phyloP scores from a whole-genome alignment of 169 alveolate species.

The Toxoplasma gondii region DNA sequence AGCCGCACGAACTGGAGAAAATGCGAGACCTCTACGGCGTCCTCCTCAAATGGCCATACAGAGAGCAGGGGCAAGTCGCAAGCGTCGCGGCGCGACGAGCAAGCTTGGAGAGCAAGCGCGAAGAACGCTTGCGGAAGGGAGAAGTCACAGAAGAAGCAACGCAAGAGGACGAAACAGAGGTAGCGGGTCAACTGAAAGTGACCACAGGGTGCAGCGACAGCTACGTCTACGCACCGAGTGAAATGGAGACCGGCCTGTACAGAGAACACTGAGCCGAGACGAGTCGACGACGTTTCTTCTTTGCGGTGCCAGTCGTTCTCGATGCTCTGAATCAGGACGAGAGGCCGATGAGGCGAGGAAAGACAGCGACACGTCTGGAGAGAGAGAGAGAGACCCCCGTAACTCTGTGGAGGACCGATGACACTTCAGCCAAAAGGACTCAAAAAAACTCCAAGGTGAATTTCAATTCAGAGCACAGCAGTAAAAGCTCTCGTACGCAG shows the following conservation, averaged over 20 bases:
- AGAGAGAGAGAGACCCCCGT: no score
- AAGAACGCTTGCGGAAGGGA: not conserved
- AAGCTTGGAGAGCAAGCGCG: conserved; percentile 1
- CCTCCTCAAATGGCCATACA: conserved; percentile 68
- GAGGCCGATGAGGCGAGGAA: not conserved
- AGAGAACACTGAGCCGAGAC: conserved; percentile 1
- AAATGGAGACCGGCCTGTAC: conserved; percentile 64
- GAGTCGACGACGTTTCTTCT: not conserved
- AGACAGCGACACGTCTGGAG: not conserved
- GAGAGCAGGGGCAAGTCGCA: not conserved
- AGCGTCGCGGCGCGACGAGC: conserved; percentile 1
- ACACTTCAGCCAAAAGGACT: no score
- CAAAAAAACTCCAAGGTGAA: no score
- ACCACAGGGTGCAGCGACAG: conserved; percentile 55
- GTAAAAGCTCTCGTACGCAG: no score
- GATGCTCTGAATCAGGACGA: not conserved
- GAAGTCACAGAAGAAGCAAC: not conserved
- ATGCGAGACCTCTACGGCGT: conserved; percentile 64
- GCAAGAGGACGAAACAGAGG: conserved; percentile 26
- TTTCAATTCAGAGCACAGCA: no score
- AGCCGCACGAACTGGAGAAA: conserved; percentile 62
- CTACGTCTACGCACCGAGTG: conserved; percentile 61
- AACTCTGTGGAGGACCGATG: no score
- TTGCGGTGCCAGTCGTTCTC: not conserved
- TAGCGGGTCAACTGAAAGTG: conserved; percentile 46